Percentiles rank a stretch among this genome's conserved stretches.
These are phyloP conservation scores for Trametes hirsuta DNA, from an alignment of 1,284 basidiomycete species.

Conservation along the genomic window DNA sequence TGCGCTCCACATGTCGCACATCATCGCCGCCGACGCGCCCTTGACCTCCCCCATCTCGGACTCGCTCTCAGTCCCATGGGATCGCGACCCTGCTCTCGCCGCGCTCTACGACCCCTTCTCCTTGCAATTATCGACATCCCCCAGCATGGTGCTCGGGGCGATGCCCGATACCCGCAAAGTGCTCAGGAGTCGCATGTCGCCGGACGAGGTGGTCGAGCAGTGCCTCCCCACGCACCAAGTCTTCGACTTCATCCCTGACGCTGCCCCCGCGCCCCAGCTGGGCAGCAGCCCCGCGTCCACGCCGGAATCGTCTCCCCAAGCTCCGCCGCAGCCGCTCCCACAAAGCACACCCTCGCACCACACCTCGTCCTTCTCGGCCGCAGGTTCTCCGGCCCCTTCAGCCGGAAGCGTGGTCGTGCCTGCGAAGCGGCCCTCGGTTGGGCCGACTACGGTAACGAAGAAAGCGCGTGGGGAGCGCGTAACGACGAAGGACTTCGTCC, in stretches of 20 bases:
- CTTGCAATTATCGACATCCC: slow-evolving; percentile 52
- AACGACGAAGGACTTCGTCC: slow-evolving; percentile 81
- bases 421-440: slow-evolving; percentile 46
- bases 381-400: slow-evolving; percentile 21
- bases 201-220: slow-evolving; percentile 52
- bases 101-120: slow-evolving; percentile 40
- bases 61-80: slow-evolving; percentile 43
- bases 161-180: slow-evolving; percentile 44
- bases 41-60: slow-evolving; percentile 57
- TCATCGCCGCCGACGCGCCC: slow-evolving; percentile 57
- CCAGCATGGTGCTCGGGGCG: slow-evolving; percentile 40
- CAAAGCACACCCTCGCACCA: slow-evolving; percentile 27
- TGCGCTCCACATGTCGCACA: slow-evolving; percentile 55
- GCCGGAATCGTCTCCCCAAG: slow-evolving; percentile 27
- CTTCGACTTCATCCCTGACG: slow-evolving; percentile 53
- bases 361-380: slow-evolving; percentile 38
- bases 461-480: slow-evolving; percentile 70
- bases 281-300: slow-evolving; percentile 32
- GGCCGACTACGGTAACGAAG: slow-evolving; percentile 46
- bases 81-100: slow-evolving; percentile 46
- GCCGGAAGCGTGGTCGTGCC: slow-evolving; percentile 29
- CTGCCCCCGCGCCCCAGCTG: slow-evolving; percentile 7
- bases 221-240: slow-evolving; percentile 73
- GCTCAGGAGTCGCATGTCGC: slow-evolving; percentile 52
- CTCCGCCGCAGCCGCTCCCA: slow-evolving; percentile 40